Base-by-base conservation (phyloP, 192 early-diverging fungal species). In the Dissophora ornata region DNA sequence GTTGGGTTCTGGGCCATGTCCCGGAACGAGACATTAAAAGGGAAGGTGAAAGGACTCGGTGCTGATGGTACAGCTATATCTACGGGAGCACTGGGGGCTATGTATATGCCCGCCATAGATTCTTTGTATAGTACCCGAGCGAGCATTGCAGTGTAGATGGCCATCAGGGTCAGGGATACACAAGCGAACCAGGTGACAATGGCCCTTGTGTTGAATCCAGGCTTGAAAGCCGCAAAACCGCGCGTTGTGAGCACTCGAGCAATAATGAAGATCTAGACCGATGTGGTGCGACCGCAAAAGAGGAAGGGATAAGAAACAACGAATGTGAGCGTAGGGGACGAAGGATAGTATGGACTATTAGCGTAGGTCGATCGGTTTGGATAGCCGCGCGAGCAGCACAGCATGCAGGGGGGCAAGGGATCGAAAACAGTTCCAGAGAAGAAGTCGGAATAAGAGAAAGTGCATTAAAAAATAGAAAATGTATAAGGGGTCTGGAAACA, bases 181-280 rank as follows among this genome's bases (percentile, higher is more conserved):
- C 65, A 59, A 0, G 73, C 52, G 22, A 77, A 64, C 73, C 73
- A 77, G 13, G 73, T 77, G 11, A 67, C 73, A 26, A 77, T 62
- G 3, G 73, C 56, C 46, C 73, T 40, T 9, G 64, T 61, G 38
- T 77, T 77, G 52, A 77, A 67, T 25, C 73, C 73, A 42, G 73
- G 73, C 45, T 55, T 77, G 4, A 77, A 38, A 1, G 73, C 57
- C 1, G 73, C 73, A 45, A 77, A 77, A 19, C 73, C 73, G 26
- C 73, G 58, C n/a, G 73, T 77, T 3, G 63, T 77, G 16, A 67
- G 64, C 36, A 67, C 73, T 19, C 73, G 63, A 32, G 65, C 52
- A 4, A 67, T 51, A 33, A 77, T 62, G 24, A 77, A 77, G 58
- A 77, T 49, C 73, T 77, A 62, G 21, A 38, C 1, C 42, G 19